Evolutionary conservation across 2,329 filamentous ascomycete genomes (phyloP).

Genomic region (Aureobasidium sp.): DNA sequence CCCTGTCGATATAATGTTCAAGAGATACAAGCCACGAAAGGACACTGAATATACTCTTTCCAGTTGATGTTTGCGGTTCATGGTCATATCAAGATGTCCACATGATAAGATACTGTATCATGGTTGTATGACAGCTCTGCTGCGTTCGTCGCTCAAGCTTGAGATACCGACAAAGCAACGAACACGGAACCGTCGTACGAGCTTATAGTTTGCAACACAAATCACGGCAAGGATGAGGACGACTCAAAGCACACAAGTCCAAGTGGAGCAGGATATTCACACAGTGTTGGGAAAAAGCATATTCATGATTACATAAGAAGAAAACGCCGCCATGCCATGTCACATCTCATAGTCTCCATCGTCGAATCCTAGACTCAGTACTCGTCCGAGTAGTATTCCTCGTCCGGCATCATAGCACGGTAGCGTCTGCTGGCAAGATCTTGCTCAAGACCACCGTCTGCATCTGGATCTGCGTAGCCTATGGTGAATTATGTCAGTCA

Average conservation of each 20-base stretch:
- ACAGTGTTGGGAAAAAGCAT: not conserved
- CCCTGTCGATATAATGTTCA: not conserved
- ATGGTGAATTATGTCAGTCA: constrained; percentile 9
- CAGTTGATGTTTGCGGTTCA: no score
- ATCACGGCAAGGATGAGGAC: not conserved
- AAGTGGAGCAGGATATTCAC: not conserved
- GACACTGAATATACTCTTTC: no score
- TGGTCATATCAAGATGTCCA: no score
- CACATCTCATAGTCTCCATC: not conserved
- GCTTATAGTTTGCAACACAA: not conserved
- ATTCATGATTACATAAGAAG: not conserved
- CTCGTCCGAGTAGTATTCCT: constrained; percentile 70
- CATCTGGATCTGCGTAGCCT: constrained; percentile 81
- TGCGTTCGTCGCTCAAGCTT: not conserved
- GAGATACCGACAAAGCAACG: not conserved
- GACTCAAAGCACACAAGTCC: not conserved
- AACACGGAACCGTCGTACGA: not conserved
- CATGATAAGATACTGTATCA: no score
- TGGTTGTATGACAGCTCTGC: not conserved
- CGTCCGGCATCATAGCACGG: constrained; percentile 68
- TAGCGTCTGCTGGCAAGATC: constrained; percentile 76
- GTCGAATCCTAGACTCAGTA: constrained; percentile 20
- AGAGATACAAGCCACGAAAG: no score
- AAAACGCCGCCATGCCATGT: not conserved
- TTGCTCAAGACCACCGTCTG: constrained; percentile 81